These are phyloP conservation scores for Tricholoma saponaceum DNA, from an alignment of 768 basidiomycete genomes.

Conservation along the genomic window DNA sequence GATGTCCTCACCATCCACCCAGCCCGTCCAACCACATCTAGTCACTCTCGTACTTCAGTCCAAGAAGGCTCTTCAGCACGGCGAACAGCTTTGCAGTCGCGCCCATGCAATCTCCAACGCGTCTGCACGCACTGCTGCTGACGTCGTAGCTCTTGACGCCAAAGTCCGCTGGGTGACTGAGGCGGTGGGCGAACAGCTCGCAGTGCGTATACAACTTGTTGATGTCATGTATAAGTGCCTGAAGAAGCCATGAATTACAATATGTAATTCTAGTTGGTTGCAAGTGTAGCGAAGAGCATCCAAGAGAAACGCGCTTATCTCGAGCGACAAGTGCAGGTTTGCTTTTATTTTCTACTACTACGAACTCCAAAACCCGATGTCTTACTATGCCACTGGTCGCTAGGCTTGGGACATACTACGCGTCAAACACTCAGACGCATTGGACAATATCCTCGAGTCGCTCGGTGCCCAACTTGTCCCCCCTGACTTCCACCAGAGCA, in stretches of 20 bases:
- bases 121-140: conserved; percentile 63
- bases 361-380: neutral
- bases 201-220: conserved; percentile 37
- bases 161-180: conserved; percentile 76
- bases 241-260: neutral
- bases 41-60: conserved; percentile 76
- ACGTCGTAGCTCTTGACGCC: conserved; percentile 75
- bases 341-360: conserved; percentile 11
- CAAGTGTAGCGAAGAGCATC: conserved; percentile 68
- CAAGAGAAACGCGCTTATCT: conserved; percentile 65
- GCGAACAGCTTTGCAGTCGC: conserved; percentile 67
- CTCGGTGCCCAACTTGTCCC: conserved; percentile 73
- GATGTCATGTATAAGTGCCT: neutral
- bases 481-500: conserved; percentile 65
- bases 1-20: conserved; percentile 30
- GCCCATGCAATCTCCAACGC: conserved; percentile 61
- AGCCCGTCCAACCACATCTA: conserved; percentile 57
- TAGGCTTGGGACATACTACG: conserved; percentile 73
- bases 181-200: conserved; percentile 72
- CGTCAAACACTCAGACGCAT: conserved; percentile 52
- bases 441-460: conserved; percentile 70
- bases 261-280: conserved; percentile 52
- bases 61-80: conserved; percentile 78
- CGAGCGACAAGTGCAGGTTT: conserved; percentile 57
- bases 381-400: conserved; percentile 1